A percentile compares a stretch with the other conserved stretches of the same genome.
phyloP scores from a whole-genome alignment of 441 rosid genomes.

The Euphorbia corollata region DNA sequence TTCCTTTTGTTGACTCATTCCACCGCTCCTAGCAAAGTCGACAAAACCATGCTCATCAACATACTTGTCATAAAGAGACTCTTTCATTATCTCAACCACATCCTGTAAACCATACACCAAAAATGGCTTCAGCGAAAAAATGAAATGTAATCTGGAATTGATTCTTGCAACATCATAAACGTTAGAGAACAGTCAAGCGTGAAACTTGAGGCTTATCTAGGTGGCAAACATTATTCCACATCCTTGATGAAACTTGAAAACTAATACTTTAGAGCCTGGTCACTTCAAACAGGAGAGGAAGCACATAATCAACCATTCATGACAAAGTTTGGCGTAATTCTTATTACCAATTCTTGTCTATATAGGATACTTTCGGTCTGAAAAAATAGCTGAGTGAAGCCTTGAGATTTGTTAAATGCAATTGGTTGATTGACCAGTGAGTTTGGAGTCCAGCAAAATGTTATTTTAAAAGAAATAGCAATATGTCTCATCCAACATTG shows the following conservation, averaged over 20 bases:
- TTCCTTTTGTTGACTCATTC: constrained; percentile 98
- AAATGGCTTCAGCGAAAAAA: neutral
- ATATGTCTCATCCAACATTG: neutral
- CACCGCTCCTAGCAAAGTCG: constrained; percentile 93
- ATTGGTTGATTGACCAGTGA: neutral
- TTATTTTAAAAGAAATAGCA: neutral
- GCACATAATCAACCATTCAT: neutral
- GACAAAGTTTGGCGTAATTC: neutral
- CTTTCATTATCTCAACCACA: constrained; percentile 95
- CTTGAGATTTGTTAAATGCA: neutral
- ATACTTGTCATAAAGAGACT: constrained; percentile 81
- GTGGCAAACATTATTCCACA: neutral
- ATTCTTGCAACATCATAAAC: neutral
- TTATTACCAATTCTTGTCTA: neutral
- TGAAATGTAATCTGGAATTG: neutral
- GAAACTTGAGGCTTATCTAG: neutral
- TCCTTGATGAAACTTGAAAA: too few species aligned
- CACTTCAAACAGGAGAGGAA: constrained; percentile 3
- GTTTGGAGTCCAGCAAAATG: neutral
- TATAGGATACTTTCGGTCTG: neutral
- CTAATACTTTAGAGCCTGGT: neutral
- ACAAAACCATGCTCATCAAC: constrained; percentile 90
- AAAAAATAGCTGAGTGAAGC: neutral
- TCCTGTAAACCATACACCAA: constrained; percentile 46
- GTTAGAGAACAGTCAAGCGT: neutral